Conservation (phyloP, 148 eudicot species). For the Camellia sinensis region DNA sequence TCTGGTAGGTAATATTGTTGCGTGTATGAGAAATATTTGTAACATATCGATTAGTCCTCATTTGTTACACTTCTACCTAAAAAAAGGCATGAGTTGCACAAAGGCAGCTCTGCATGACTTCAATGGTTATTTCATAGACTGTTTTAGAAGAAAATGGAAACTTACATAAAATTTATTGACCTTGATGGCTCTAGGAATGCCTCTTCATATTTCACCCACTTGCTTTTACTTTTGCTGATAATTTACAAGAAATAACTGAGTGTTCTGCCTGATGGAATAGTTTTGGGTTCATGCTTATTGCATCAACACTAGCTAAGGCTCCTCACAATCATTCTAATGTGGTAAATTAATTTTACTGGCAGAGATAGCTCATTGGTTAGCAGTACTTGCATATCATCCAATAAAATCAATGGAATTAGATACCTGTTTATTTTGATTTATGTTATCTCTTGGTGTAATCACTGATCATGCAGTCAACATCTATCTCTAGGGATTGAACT, state of each 20-base stretch:
- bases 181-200: not conserved
- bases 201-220: not conserved
- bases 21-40: not conserved
- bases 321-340: not conserved
- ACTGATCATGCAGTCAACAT: slow-evolving; percentile 9
- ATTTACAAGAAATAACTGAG: not conserved
- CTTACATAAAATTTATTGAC: not conserved
- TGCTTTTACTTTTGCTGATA: not conserved
- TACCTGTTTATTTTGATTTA: not conserved
- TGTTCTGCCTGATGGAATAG: not conserved
- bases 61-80: not conserved
- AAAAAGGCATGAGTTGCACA: not conserved
- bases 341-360: not conserved
- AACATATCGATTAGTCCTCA: not conserved
- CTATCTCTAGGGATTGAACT: slow-evolving; percentile 70
- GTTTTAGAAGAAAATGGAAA: not conserved
- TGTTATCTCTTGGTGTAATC: slow-evolving; percentile 1
- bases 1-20: not conserved
- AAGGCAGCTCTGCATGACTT: not conserved
- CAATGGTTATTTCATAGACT: not conserved
- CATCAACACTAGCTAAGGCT: not conserved
- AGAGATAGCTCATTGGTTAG: not conserved
- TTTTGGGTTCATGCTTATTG: not conserved
- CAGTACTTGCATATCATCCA: not conserved
- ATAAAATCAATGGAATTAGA: not conserved